phyloP scores from a whole-genome alignment of 2,329 filamentous ascomycete genomes.

The Alternaria longipes region DNA sequence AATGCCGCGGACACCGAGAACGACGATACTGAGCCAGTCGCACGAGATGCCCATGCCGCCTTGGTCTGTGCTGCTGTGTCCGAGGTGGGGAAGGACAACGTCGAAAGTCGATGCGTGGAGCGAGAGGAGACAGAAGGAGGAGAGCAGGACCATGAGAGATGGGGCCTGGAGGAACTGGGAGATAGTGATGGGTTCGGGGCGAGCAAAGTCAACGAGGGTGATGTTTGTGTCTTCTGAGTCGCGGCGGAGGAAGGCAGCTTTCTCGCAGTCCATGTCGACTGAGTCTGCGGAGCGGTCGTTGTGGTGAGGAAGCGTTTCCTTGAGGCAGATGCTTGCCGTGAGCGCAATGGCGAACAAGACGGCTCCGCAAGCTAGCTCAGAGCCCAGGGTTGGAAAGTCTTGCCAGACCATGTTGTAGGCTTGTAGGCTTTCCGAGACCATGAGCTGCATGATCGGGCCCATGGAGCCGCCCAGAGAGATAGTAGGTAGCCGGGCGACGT shows the following conservation, averaged over 20 bases:
- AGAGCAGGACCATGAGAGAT: conserved; percentile 56
- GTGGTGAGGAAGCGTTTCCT: conserved; percentile 50
- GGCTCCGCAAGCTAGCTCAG: conserved; percentile 56
- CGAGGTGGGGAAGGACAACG: conserved; percentile 58
- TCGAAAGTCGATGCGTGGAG: conserved; percentile 65
- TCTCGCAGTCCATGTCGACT: conserved; percentile 55
- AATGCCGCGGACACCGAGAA: conserved; percentile 54
- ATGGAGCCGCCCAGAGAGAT: conserved; percentile 57
- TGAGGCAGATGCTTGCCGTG: conserved; percentile 51
- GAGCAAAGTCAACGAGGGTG: conserved; percentile 47
- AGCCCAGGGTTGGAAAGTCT: conserved; percentile 55
- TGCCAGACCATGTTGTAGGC: conserved; percentile 55
- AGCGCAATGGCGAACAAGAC: conserved; percentile 55
- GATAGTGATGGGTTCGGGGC: conserved; percentile 55
- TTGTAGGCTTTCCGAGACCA: conserved; percentile 55
- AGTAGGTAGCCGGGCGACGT: conserved; percentile 56
- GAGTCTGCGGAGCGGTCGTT: conserved; percentile 27
- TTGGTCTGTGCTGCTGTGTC: conserved; percentile 55
- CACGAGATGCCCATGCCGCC: conserved; percentile 59
- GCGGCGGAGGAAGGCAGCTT: conserved; percentile 57
- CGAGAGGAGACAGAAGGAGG: conserved; percentile 64
- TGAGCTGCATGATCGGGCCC: conserved; percentile 56
- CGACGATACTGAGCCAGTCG: conserved; percentile 54
- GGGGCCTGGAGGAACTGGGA: conserved; percentile 58
- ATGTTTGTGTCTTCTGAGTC: conserved; percentile 49